Percentiles rank a stretch among this genome's conserved stretches.
Evolutionary conservation across 495 filamentous ascomycete species (phyloP).

Genomic region (Filosporella fistucella): DNA sequence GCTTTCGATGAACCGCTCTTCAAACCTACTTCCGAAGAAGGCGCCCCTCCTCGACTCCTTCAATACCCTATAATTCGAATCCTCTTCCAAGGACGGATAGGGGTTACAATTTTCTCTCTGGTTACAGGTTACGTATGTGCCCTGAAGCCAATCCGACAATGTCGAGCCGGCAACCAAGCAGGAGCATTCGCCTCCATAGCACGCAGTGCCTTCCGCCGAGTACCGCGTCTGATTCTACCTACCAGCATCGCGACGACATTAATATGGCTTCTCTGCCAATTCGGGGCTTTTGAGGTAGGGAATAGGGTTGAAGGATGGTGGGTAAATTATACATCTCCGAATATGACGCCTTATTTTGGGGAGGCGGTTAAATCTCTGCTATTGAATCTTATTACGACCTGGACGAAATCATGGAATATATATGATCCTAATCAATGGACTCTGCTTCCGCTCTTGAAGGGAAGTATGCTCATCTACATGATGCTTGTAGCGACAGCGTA

Average conservation of each 20-base stretch:
- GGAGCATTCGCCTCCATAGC: constrained; percentile 49
- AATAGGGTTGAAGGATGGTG: constrained; percentile 55
- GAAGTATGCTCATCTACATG: constrained; percentile 57
- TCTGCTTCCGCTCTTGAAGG: constrained; percentile 54
- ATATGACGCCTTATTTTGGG: constrained; percentile 31
- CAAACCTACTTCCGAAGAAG: constrained; percentile 43
- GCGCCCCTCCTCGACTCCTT: constrained; percentile 43
- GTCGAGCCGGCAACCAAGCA: constrained; percentile 47
- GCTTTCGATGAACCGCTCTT: constrained; percentile 57
- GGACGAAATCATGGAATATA: constrained; percentile 52
- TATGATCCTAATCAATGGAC: constrained; percentile 69
- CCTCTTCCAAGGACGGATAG: constrained; percentile 58
- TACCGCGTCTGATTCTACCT: constrained; percentile 58
- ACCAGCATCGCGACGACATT: constrained; percentile 52
- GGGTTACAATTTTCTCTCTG: constrained; percentile 63
- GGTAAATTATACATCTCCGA: constrained; percentile 50
- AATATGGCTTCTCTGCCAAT: constrained; percentile 52
- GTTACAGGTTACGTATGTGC: constrained; percentile 67
- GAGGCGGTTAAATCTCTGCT: constrained; percentile 34
- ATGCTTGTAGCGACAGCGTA: constrained; percentile 51
- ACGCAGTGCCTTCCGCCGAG: constrained; percentile 60
- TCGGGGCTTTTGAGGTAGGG: constrained; percentile 54
- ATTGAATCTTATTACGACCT: constrained; percentile 47
- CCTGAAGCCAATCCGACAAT: constrained; percentile 58
- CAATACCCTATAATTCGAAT: constrained; percentile 59